Conservation (phyloP, 2,329 filamentous ascomycete species). For the Cordyceps farinosa region DNA sequence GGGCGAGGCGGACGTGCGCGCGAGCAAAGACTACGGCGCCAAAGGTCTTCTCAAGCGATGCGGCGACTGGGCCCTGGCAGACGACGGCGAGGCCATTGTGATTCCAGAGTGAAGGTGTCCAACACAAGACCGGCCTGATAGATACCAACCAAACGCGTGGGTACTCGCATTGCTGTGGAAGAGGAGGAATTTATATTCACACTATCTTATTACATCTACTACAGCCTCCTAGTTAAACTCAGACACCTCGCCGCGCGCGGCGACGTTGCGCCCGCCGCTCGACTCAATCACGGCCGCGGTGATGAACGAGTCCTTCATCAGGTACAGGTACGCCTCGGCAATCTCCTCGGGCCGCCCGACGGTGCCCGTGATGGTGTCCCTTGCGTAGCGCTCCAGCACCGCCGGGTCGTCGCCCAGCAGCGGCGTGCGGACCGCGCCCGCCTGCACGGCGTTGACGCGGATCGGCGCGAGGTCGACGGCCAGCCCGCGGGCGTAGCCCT, state of each 20-base stretch:
- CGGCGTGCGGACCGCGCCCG: constrained; percentile 51
- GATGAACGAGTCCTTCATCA: constrained; percentile 40
- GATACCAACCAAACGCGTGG: too few species aligned
- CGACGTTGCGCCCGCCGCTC: constrained; percentile 26
- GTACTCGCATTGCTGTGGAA: too few species aligned
- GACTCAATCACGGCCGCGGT: constrained; percentile 32
- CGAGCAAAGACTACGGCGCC: constrained; percentile 21
- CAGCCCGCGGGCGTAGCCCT: constrained; percentile 51
- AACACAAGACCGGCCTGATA: too few species aligned
- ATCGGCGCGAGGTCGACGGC: constrained; percentile 62
- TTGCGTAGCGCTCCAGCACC: constrained; percentile 17
- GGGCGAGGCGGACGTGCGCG: constrained; percentile 16
- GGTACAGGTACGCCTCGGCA: constrained; percentile 41
- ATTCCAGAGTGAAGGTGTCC: constrained; percentile 3
- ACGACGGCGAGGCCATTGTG: not conserved
- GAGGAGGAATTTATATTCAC: not conserved
- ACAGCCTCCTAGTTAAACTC: constrained; percentile 1
- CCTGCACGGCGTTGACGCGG: constrained; percentile 59
- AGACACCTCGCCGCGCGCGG: constrained; percentile 19
- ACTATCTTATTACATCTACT: not conserved
- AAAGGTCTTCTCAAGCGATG: constrained; percentile 22
- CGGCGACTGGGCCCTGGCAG: constrained; percentile 21
- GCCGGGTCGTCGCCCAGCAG: constrained; percentile 26
- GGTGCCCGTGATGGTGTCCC: constrained; percentile 22
- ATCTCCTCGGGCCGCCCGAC: constrained; percentile 37